Evolutionary conservation across 2,329 filamentous ascomycete species (phyloP), one percentile per base, ranked within the genome.

Genomic region (Xylaria arbuscula): DNA sequence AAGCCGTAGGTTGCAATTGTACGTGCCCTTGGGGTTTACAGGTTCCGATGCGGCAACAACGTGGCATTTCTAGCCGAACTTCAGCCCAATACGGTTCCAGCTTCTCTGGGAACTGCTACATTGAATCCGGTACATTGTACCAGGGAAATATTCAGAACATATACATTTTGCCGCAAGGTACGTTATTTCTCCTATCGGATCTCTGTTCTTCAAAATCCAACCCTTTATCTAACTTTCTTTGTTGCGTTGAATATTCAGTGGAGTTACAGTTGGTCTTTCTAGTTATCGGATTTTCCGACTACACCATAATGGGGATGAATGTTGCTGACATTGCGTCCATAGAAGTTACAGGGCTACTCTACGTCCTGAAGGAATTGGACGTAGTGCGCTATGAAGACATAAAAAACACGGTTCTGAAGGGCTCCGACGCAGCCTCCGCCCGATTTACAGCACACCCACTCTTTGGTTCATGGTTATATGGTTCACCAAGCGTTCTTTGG

Each of bases 91-190:
- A n/a, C 5, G 42, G 42, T 15, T 47, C 42, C 17, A 10, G 5
- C 42, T 47, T 47, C 42, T 47, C 17, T n/a, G 42, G 42, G 17
- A 47, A n/a, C 15, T 47, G 5, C 42, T 5, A 7, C 5, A n/a
- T 5, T 5, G n/a, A 47, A 5, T 9, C 8, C 42, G 42, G 42
- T n/a, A 47, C n/a, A 47, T 5, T 47, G n/a, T 10, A 47, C 42
- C 42, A 47, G 42, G 42, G 42, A 47, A 47, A 47, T n/a, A 47
- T 47, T 47, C 9, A 7, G 42, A 47, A 47, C 42, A n/a, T 47
- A 10, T 47, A 47, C n/a, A 47, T 5, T 15, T 47, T 15, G n/a
- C 42, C 9, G 17, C 10, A 47, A n/a, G 42, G 42, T 47, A 10
- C n/a, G 9, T 5, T 15, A 47, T 7, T 7, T n/a, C n/a, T 47